Evolutionary conservation across 371 early-diverging fungal genomes (phyloP).

Genomic region (Circinella minor): DNA sequence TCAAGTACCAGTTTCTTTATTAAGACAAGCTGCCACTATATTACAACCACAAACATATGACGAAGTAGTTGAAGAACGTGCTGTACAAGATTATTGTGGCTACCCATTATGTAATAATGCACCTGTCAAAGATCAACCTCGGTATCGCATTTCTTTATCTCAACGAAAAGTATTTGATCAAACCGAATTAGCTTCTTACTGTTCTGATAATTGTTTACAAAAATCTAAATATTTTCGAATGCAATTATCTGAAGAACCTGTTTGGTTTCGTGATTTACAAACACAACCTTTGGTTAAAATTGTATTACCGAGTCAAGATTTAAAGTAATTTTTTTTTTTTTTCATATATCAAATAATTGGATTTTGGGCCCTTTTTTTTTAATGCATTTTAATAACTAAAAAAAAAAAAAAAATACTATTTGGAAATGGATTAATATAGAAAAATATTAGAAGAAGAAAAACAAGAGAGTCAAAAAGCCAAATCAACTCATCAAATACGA

Average conservation of each 20-base stretch:
- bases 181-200: conserved; percentile 60
- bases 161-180: conserved; percentile 73
- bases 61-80: conserved; percentile 70
- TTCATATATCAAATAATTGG: background rate
- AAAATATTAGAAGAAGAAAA: conserved; percentile 32
- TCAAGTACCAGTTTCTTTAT: conserved; percentile 15
- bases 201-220: conserved; percentile 65
- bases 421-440: conserved; percentile 13
- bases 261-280: conserved; percentile 53
- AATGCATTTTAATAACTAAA: background rate
- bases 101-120: conserved; percentile 66
- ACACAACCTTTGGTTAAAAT: conserved; percentile 27
- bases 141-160: conserved; percentile 61
- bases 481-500: conserved; percentile 23
- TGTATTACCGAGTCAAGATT: conserved; percentile 31
- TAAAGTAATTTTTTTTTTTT: conserved; percentile 32
- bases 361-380: background rate
- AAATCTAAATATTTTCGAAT: conserved; percentile 62
- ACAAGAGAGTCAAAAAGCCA: conserved; percentile 12
- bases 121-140: conserved; percentile 36
- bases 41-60: conserved; percentile 59
- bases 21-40: conserved; percentile 40
- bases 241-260: conserved; percentile 71
- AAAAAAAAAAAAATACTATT: too few relatives aligned
- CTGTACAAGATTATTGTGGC: conserved; percentile 67